Evolutionary conservation across 108 stramenopile species (phyloP).

Genomic region (Hondaea fermentalgiana): DNA sequence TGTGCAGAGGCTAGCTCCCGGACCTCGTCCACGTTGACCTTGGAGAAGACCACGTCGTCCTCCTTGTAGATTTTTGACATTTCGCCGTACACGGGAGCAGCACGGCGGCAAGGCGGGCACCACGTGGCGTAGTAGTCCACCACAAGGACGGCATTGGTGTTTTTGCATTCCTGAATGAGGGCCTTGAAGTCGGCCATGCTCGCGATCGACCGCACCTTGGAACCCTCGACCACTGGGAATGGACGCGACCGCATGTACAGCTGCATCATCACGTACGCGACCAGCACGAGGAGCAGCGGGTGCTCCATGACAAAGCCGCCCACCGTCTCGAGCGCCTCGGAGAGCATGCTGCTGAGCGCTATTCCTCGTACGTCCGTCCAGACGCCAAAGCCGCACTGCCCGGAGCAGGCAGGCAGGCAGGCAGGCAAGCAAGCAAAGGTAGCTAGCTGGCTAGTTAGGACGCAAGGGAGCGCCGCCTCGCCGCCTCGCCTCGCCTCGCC

Average conservation of each 20-base stretch:
- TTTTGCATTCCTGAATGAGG: not conserved
- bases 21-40: constrained; percentile 20
- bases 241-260: not conserved
- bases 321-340: not conserved
- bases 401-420: no score
- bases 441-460: no score
- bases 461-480: no score
- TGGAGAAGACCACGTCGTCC: constrained; percentile 19
- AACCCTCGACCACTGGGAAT: not conserved
- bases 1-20: not conserved
- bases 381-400: no score
- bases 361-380: no score
- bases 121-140: constrained; percentile 27
- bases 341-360: not conserved
- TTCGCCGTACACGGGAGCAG: not conserved
- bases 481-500: no score
- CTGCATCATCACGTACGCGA: not conserved
- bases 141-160: not conserved
- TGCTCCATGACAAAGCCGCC: not conserved
- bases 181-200: constrained; percentile 9
- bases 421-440: no score
- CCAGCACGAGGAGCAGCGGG: not conserved
- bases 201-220: not conserved
- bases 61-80: constrained; percentile 15
- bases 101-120: constrained; percentile 20